A percentile compares a stretch with the other conserved stretches of the same genome.
Conservation (phyloP, 768 basidiomycete genomes). For the Leccinum pellstonianum region DNA sequence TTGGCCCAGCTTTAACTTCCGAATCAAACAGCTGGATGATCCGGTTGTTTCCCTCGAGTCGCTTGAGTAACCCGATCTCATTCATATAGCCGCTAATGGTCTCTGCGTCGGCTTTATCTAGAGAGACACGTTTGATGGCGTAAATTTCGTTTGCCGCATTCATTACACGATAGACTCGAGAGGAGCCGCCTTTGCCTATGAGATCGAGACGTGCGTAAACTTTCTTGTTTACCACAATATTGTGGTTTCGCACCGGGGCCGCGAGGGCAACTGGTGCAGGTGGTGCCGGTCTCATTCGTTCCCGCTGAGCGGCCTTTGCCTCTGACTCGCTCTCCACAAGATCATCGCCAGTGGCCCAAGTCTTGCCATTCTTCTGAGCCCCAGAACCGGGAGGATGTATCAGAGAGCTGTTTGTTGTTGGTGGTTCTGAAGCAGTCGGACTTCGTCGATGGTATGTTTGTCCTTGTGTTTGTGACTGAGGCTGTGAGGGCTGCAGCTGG, state of each 20-base stretch:
- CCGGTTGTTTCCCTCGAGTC: constrained; percentile 89
- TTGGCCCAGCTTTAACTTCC: constrained; percentile 67
- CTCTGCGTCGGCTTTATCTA: constrained; percentile 87
- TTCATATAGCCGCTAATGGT: constrained; percentile 94
- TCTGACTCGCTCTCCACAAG: constrained; percentile 38
- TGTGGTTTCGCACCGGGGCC: constrained; percentile 39
- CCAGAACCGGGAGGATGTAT: constrained; percentile 18
- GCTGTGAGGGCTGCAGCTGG: constrained; percentile 23
- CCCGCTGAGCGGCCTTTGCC: constrained; percentile 26
- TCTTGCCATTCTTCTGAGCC: constrained; percentile 35
- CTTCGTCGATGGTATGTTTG: constrained; percentile 58
- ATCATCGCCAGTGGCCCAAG: constrained; percentile 49
- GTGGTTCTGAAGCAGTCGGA: constrained; percentile 65
- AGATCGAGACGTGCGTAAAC: constrained; percentile 82
- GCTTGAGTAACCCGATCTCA: constrained; percentile 89
- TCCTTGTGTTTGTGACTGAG: constrained; percentile 23
- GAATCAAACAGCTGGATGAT: constrained; percentile 92
- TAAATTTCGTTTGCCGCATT: constrained; percentile 73
- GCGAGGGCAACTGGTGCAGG: constrained; percentile 23
- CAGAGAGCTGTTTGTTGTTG: constrained; percentile 40
- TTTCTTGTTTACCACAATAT: constrained; percentile 61
- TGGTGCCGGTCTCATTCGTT: constrained; percentile 34
- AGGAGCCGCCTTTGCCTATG: constrained; percentile 92
- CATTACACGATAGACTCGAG: constrained; percentile 92
- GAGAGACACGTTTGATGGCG: constrained; percentile 89